A percentile compares a stretch with the other conserved stretches of the same genome.
Conservation (phyloP, 2,329 filamentous ascomycete species). For the Fusarium compactum region DNA sequence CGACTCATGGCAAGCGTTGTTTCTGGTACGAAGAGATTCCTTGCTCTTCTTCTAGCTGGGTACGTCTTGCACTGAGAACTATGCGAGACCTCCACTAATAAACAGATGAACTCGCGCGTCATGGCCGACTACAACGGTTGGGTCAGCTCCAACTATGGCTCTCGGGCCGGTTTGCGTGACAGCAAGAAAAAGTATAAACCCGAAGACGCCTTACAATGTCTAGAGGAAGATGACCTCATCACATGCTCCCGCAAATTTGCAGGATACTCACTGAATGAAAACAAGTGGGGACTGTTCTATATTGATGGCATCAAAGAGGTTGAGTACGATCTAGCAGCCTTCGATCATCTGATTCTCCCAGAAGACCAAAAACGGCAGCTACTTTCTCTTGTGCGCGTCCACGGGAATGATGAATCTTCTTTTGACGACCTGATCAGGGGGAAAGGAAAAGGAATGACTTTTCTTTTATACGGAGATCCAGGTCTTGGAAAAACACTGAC, state of each 20-base stretch:
- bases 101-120: not conserved
- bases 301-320: not conserved
- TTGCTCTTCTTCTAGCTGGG: too few species aligned
- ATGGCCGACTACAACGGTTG: not conserved
- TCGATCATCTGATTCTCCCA: not conserved
- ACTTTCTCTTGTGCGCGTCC: not conserved
- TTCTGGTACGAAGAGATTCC: not conserved
- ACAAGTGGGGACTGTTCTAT: not conserved
- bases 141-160: too few species aligned
- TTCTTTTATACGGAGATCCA: not conserved
- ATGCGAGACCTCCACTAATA: too few species aligned
- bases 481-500: not conserved
- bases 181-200: not conserved
- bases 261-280: not conserved
- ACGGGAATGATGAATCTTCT: not conserved
- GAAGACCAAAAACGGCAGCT: not conserved
- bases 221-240: not conserved
- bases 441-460: not conserved
- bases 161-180: not conserved
- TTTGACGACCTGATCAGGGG: not conserved
- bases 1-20: not conserved
- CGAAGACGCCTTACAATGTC: not conserved
- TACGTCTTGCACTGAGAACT: too few species aligned
- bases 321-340: not conserved
- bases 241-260: accelerated